A percentile compares a stretch with the other conserved stretches of the same genome.
Evolutionary conservation across 2,329 filamentous ascomycete genomes (phyloP).

Genomic region (Zasmidium angulare): DNA sequence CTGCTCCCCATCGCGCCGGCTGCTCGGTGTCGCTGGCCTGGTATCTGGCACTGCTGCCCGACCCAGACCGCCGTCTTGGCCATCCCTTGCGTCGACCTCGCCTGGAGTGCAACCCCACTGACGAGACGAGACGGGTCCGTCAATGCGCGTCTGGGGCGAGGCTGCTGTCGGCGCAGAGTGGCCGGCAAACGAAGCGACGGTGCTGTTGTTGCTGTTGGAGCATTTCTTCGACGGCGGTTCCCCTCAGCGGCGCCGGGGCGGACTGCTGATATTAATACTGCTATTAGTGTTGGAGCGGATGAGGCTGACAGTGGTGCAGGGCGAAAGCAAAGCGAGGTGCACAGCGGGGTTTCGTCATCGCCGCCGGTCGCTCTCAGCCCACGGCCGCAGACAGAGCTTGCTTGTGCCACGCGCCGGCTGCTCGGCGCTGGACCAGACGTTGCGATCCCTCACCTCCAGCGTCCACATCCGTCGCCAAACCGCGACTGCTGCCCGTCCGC

Average conservation of each 20-base stretch:
- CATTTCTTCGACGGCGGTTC: too few species aligned
- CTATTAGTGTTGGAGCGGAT: too few species aligned
- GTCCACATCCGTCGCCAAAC: not conserved
- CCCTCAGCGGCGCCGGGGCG: too few species aligned
- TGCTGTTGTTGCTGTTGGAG: not conserved
- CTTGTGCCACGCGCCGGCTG: not conserved
- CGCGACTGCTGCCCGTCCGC: not conserved
- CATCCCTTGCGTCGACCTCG: constrained; percentile 16
- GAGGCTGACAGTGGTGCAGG: not conserved
- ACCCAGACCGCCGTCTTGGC: constrained; percentile 7
- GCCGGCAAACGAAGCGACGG: not conserved
- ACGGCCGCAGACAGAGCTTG: not conserved
- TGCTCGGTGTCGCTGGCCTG: constrained; percentile 15
- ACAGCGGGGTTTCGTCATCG: not conserved
- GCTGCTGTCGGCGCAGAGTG: not conserved
- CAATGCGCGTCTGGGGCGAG: not conserved
- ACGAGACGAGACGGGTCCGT: not conserved
- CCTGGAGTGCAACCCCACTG: constrained; percentile 17
- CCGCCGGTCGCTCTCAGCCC: not conserved
- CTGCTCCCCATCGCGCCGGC: constrained; percentile 17
- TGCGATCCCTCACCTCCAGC: not conserved
- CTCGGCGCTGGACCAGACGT: not conserved
- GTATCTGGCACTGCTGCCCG: constrained; percentile 11
- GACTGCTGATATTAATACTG: too few species aligned
- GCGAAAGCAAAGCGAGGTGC: not conserved